Evolutionary conservation across 352 stramenopile genomes (phyloP), one percentile per base, ranked within the genome.

Genomic region (Phytopythium kandeliae): DNA sequence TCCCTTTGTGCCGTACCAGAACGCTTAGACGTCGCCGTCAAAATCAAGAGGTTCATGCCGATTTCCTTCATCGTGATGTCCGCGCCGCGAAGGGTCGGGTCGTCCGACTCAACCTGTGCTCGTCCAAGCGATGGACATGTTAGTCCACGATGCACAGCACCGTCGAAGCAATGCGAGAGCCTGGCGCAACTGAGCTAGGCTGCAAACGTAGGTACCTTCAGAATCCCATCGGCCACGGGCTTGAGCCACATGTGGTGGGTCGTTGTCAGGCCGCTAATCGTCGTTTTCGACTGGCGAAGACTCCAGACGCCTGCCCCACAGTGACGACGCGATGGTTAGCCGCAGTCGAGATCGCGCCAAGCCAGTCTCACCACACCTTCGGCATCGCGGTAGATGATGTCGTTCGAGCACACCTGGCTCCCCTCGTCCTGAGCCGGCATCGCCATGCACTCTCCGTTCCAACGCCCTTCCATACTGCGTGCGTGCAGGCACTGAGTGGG

Each of bases 221-320:
- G 55, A 48, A 95, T 92, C 21, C 84, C 80, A 57, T 95, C 84
- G 4, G 84, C 74, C n/a, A 90, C 81, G 17, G 84, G 81, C 44
- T 86, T 89, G 61, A 95, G 90, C 84, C 84, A 95, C 51, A 83
- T 92, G 64, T 95, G 82, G 67, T 93, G 81, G 52, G 78, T 95
- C 31, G 83, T 81, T 2, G 84, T 92, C 47, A 95, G 72, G 0
- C 84, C 84, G 40, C 68, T 92, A 67, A 95, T 91, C 19, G 84
- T 92, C 33, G 84, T 95, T 38, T 81, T 67, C 44, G 83, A 91
- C 61, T 92, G 79, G 34, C 84, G 84, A 54, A 90, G 81, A 53
- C 83, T 92, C 84, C 84, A 95, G 19, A 92, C 84, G 11, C 84
- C 65, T 71, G 19, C 9, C n/a, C n/a, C n/a, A n/a, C 7, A 31